These are phyloP conservation scores for Neurospora sp. DNA, from an alignment of 495 filamentous ascomycete genomes.

Conservation along the genomic window DNA sequence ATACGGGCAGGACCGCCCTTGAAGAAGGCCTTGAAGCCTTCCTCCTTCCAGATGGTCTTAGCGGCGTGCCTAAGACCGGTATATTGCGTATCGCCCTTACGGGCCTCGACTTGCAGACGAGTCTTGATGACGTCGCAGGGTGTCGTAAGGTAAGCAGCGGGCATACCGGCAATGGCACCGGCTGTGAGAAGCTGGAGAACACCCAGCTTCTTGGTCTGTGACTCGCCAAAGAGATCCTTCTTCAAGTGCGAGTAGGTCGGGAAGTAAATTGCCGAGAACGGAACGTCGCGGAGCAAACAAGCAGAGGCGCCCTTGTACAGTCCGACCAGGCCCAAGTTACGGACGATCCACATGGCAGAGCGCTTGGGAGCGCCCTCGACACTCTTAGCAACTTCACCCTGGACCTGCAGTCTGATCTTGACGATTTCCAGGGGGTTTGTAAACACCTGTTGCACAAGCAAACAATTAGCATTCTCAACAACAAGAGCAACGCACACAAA, in stretches of 20 bases:
- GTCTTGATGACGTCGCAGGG: constrained; percentile 99
- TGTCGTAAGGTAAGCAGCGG: constrained; percentile 92
- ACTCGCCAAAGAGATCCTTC: constrained; percentile 86
- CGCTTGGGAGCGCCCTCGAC: constrained; percentile 75
- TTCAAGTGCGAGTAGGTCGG: constrained; percentile 93
- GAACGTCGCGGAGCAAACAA: constrained; percentile 89
- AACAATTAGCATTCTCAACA: constrained; percentile 7
- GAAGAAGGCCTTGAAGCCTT: constrained; percentile 94
- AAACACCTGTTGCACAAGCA: constrained; percentile 53
- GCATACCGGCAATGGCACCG: constrained; percentile 97
- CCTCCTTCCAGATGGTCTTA: constrained; percentile 69
- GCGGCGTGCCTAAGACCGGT: constrained; percentile 82
- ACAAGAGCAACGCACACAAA: neutral
- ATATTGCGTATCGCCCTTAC: constrained; percentile 86
- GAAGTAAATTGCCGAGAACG: constrained; percentile 98
- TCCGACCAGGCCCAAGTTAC: constrained; percentile 87
- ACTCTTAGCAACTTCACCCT: constrained; percentile 87
- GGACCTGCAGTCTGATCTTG: constrained; percentile 95
- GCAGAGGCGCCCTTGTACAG: constrained; percentile 97
- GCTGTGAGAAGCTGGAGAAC: constrained; percentile 87
- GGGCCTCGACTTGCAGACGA: constrained; percentile 89
- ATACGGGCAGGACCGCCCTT: constrained; percentile 96
- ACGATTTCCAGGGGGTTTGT: constrained; percentile 98
- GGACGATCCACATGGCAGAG: constrained; percentile 94
- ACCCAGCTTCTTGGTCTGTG: constrained; percentile 78